phyloP scores from a whole-genome alignment of 257 asterid genomes.

The Apocynum venetum region DNA sequence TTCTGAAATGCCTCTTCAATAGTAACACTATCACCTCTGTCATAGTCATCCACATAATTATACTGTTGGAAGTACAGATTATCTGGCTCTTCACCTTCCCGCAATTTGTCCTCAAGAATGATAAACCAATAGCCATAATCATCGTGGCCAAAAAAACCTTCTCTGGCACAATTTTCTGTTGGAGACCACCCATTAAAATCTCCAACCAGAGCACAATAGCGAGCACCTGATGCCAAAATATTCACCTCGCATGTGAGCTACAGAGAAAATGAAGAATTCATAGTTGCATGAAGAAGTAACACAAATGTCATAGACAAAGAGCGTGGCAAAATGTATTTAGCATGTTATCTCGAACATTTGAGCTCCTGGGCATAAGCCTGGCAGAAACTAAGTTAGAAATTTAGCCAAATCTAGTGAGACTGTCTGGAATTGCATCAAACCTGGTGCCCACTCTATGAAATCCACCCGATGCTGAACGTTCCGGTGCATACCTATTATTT shows the following conservation, averaged over 20 bases:
- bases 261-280: constrained; percentile 1
- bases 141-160: constrained; percentile 87
- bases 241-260: constrained; percentile 20
- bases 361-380: background rate
- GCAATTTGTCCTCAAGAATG: constrained; percentile 80
- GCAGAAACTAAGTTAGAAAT: background rate
- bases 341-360: background rate
- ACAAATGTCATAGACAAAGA: background rate
- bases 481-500: constrained; percentile 84
- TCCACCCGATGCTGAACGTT: constrained; percentile 88
- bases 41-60: constrained; percentile 76
- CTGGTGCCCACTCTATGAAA: constrained; percentile 99
- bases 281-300: background rate
- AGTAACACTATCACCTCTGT: constrained; percentile 81
- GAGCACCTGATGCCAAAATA: constrained; percentile 68
- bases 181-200: constrained; percentile 96
- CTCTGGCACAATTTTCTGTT: constrained; percentile 81
- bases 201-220: constrained; percentile 88
- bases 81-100: constrained; percentile 90
- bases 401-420: background rate
- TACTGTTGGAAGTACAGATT: constrained; percentile 83
- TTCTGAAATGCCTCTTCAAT: constrained; percentile 67
- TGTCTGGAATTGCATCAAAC: constrained; percentile 27
- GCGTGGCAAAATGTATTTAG: background rate
- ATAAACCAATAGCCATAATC: constrained; percentile 97